A percentile compares a stretch with the other conserved stretches of the same genome.
phyloP scores from a whole-genome alignment of 2,329 filamentous ascomycete genomes.

The Botrytis hyacinthi region DNA sequence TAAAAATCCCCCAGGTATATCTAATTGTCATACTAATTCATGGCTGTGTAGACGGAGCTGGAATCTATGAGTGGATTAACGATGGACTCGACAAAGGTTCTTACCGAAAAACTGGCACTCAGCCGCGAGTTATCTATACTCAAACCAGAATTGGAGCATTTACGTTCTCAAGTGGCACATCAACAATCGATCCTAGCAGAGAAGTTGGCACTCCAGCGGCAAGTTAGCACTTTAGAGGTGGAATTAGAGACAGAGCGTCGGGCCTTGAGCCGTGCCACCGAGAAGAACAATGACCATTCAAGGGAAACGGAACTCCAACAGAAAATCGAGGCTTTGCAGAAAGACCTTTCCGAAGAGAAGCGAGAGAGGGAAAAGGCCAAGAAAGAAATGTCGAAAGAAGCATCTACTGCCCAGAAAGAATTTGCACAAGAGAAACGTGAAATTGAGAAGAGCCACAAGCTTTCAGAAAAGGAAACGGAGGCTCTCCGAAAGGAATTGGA shows the following conservation, averaged over 20 bases:
- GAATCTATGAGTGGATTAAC: slow-evolving; percentile 64
- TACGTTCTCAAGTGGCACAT: slow-evolving; percentile 55
- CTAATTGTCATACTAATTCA: slow-evolving; percentile 2
- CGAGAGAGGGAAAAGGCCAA: slow-evolving; percentile 33
- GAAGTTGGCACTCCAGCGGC: slow-evolving; percentile 75
- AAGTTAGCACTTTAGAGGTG: slow-evolving; percentile 72
- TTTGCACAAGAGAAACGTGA: slow-evolving; percentile 38
- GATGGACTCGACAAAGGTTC: slow-evolving; percentile 66
- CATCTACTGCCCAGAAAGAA: slow-evolving; percentile 42
- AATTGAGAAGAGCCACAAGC: slow-evolving; percentile 29
- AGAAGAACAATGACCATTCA: slow-evolving; percentile 44
- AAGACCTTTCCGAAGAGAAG: slow-evolving; percentile 39
- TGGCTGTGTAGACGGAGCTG: slow-evolving; percentile 62
- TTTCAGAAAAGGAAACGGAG: slow-evolving; percentile 34
- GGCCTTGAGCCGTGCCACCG: slow-evolving; percentile 56
- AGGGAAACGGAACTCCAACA: slow-evolving; percentile 44
- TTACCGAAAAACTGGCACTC: slow-evolving; percentile 63
- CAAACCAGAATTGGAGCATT: slow-evolving; percentile 60
- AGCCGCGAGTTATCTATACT: slow-evolving; percentile 57
- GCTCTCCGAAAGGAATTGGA: slow-evolving; percentile 37
- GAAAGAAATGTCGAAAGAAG: slow-evolving; percentile 39
- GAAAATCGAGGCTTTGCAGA: slow-evolving; percentile 42
- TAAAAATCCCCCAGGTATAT: slow-evolving; percentile 16
- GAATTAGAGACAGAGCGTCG: slow-evolving; percentile 81
- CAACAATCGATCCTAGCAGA: slow-evolving; percentile 72